Base-by-base conservation (phyloP, 2,329 filamentous ascomycete species). In the Hymenoscyphus fraxineus region DNA sequence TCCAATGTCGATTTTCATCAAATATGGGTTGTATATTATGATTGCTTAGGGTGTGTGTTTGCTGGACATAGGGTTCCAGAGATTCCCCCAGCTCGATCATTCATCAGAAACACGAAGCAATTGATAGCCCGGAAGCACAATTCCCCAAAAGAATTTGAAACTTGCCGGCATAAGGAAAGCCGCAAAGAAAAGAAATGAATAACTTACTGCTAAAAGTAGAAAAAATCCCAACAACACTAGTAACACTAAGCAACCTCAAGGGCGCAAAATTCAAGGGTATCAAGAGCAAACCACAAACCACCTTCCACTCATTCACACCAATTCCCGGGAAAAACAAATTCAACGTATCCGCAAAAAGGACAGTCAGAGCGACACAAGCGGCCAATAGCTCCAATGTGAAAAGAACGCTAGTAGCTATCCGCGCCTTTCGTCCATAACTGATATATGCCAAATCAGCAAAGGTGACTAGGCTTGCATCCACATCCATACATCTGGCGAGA, bases 381-480 rank as follows among this genome's bases (percentile, higher is more conserved):
- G 91, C 93, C 39, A 97, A 78, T 32, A 98, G 83, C 77, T 98
- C 94, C 55, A 98, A 76, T 12, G 88, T 93, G 78, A 98, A 98
- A 16, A 98, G 81, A 0, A 96, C 80, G 67, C 92, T 96, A 7
- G 92, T 94, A 38, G 90, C 84, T 40, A 97, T 81, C 41, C 94
- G 88, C 41, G 93, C 94, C 64, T 85, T 88, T 16, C 88, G 85
- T 9, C 94, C 94, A 76, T 96, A 97, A 22, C 92, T 93, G 70
- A 96, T 89, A 73, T 90, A 97, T 1, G 94, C 95, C 58, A 98
- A 81, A 74, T 98, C 94, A 40, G 93, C 95, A 77, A 97, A 98
- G 2, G 94, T 97, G 72, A 97, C 93, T 68, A 97, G 85, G 60
- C 86, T 91, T 65, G 84, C 85, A 77, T 97, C 92, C 27, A 92